Percentiles rank a stretch among this genome's conserved stretches.
phyloP scores from a whole-genome alignment of 1,284 basidiomycete species.

The Ustilago loliicola region DNA sequence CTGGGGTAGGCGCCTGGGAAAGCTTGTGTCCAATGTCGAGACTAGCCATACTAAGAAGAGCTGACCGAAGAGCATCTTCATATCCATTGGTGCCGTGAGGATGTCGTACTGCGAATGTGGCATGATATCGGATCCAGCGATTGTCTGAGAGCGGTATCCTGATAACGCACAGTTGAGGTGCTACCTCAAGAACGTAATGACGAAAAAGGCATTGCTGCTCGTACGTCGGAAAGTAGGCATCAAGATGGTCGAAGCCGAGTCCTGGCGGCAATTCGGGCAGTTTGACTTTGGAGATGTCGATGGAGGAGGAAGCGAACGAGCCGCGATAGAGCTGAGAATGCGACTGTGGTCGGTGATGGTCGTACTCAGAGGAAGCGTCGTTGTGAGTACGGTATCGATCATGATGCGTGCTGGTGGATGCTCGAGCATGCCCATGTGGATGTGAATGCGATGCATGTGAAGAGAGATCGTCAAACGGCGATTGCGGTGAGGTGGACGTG shows the following conservation, averaged over 20 bases:
- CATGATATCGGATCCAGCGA: constrained; percentile 47
- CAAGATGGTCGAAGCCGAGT: constrained; percentile 44
- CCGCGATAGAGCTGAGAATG: constrained; percentile 3
- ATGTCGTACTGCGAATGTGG: constrained; percentile 36
- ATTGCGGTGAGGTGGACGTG: constrained; percentile 26
- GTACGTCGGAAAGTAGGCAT: constrained; percentile 43
- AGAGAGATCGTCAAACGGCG: constrained; percentile 11
- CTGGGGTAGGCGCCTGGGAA: constrained; percentile 39
- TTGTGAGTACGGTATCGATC: constrained; percentile 26
- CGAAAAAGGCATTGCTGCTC: constrained; percentile 50
- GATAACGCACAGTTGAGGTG: constrained; percentile 42
- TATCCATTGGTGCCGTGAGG: constrained; percentile 43
- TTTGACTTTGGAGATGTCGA: constrained; percentile 43
- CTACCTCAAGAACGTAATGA: constrained; percentile 48
- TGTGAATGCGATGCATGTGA: constrained; percentile 1
- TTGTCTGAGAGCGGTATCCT: constrained; percentile 42
- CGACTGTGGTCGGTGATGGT: constrained; percentile 28
- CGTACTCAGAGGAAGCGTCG: constrained; percentile 15
- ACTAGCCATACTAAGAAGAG: constrained; percentile 42
- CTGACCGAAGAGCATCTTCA: constrained; percentile 45
- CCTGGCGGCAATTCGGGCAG: constrained; percentile 38
- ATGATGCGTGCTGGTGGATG: constrained; percentile 29
- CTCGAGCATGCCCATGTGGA: constrained; percentile 13
- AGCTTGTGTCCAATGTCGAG: constrained; percentile 49
- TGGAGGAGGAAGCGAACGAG: constrained; percentile 21